Base-by-base conservation (phyloP, 1,284 basidiomycete genomes). In the Microbotryum saponariae region DNA sequence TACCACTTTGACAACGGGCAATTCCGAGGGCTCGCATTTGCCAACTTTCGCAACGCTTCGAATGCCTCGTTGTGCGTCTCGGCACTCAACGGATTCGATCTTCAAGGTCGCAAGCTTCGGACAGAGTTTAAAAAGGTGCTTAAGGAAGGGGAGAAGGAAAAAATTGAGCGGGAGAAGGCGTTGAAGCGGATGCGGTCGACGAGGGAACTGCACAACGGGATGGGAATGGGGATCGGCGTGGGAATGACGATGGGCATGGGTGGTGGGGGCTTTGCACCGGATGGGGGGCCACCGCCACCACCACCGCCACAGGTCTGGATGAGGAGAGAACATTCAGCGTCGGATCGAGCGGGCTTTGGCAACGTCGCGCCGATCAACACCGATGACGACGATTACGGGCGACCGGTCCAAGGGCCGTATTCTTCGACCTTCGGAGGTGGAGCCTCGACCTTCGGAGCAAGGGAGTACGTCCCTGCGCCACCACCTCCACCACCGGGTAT, bases 71-170 rank as follows among this genome's bases (percentile, higher is more conserved):
- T 91, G 6, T 93, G 97, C 62, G 94, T 98, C 2, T 91, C 85
- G 33, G 94, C 93, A 46, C 80, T 98, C 69, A 94, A 94, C 70
- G 91, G 91, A 16, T 77, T 75, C 50, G 71, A 71, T 20, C 59
- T 70, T 29, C 58, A 93, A 73, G 96, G 96, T n/a, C 88, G 94
- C 71, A 98, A 97, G 78, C 82, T 99, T 51, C 87, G 96, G 44
- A 94, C 97, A 62, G 94, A 99, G 78, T 98, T 97, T 81, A 99
- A 99, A 80, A 97, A 97, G 78, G 96, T 97, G 10, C 80, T 99
- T 21, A 94, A 97, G 76, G 92, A 92, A 1, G 94, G 96, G 52
- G 96, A 99, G 77, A 99, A 99, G 79, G 96, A 99, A 75, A 84
- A 91, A 61, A 99, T 98, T 74, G 94, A 99, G 77, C 82, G 96